A percentile compares a stretch with the other conserved stretches of the same genome.
Conservation (phyloP, 2,329 filamentous ascomycete species). For the Penicillium aurantiogriseum region DNA sequence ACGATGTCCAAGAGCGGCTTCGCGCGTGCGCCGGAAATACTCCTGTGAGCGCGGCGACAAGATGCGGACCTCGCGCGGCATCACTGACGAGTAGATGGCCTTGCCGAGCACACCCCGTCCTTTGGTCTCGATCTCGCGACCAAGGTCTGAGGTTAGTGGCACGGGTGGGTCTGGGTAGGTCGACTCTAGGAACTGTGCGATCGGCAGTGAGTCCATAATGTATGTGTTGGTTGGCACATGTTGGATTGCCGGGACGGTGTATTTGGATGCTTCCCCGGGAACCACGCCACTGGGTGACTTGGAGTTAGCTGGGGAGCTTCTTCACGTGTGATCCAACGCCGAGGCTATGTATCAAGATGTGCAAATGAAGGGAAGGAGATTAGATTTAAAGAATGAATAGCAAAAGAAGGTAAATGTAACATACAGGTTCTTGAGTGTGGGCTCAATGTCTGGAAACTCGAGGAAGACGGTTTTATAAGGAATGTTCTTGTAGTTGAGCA, state of each 20-base stretch:
- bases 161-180: conserved; percentile 41
- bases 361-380: not conserved
- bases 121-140: conserved; percentile 33
- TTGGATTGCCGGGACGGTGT: conserved; percentile 46
- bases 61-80: conserved; percentile 41
- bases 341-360: not conserved
- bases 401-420: conserved; percentile 14
- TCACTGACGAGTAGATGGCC: conserved; percentile 32
- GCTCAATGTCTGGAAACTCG: conserved; percentile 46
- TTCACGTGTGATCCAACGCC: not conserved
- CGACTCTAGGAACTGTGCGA: conserved; percentile 43
- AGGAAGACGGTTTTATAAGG: conserved; percentile 45
- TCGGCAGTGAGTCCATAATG: conserved; percentile 43
- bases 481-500: conserved; percentile 47
- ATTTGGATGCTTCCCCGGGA: conserved; percentile 28
- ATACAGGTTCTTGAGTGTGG: conserved; percentile 43
- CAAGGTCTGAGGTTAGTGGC: conserved; percentile 37
- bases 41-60: conserved; percentile 38
- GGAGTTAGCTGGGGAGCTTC: not conserved
- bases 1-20: conserved; percentile 34
- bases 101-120: conserved; percentile 30
- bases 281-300: conserved; percentile 23
- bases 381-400: not conserved
- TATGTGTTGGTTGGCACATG: conserved; percentile 41
- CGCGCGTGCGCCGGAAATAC: conserved; percentile 43